Conservation (phyloP, 805 yeast genomes). For the Ogataea salicorniae region DNA sequence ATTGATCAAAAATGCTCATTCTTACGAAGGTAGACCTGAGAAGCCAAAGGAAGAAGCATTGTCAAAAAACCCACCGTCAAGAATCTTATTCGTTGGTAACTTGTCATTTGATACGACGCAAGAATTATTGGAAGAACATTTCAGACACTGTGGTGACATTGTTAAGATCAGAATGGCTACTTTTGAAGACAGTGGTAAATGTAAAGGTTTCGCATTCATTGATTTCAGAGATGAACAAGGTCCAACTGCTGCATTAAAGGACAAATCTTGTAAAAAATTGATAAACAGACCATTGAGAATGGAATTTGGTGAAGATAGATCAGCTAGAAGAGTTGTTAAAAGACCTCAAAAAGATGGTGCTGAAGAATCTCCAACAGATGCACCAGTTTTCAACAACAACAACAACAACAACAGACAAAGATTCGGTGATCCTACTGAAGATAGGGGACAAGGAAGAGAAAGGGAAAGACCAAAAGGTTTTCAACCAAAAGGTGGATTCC, state of each 20-base stretch:
- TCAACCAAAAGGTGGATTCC: conserved; percentile 25
- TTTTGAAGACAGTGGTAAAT: conserved; percentile 93
- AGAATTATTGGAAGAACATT: conserved; percentile 70
- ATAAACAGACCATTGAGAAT: conserved; percentile 74
- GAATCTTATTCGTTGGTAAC: conserved; percentile 89
- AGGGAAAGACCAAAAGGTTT: conserved; percentile 21
- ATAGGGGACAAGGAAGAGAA: conserved; percentile 2
- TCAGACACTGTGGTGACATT: conserved; percentile 89
- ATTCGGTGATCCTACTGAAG: conserved; percentile 1
- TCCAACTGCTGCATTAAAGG: conserved; percentile 77
- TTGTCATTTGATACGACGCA: conserved; percentile 87
- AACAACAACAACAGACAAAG: conserved; percentile 2
- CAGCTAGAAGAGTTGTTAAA: conserved; percentile 33
- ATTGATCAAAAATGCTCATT: conserved; percentile 73
- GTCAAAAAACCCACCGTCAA: conserved; percentile 79
- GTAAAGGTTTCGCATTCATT: conserved; percentile 93
- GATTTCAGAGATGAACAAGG: conserved; percentile 80
- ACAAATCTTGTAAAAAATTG: conserved; percentile 57
- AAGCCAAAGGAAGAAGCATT: conserved; percentile 37
- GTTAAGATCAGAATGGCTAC: conserved; percentile 89
- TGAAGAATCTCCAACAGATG: neutral
- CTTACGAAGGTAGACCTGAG: conserved; percentile 85
- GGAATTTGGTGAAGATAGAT: conserved; percentile 94
- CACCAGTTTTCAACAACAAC: neutral
- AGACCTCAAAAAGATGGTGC: conserved; percentile 1